Percentiles rank a stretch among this genome's conserved stretches.
These are phyloP conservation scores for Atalantia buxifolia DNA, from an alignment of 345 rosid species.

Conservation along the genomic window DNA sequence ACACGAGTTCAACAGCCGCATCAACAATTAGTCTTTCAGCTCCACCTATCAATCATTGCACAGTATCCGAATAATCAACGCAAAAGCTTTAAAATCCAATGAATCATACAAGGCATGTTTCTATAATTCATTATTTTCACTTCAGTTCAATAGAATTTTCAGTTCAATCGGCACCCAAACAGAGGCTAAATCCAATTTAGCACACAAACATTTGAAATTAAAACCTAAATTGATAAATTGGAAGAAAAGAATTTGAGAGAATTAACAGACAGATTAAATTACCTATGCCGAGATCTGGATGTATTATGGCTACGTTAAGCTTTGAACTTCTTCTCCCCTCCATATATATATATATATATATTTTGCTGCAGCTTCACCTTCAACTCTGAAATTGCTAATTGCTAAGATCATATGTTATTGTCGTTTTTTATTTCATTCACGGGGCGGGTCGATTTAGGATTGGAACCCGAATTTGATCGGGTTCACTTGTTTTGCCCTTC, in stretches of 20 bases:
- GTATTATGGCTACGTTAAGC: conserved; percentile 70
- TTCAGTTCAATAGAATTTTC: not conserved
- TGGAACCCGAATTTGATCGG: not conserved
- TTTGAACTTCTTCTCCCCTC: conserved; percentile 37
- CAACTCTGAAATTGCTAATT: no score
- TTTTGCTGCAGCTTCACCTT: not conserved
- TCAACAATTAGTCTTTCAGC: conserved; percentile 95
- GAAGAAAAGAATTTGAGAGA: not conserved
- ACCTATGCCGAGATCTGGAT: conserved; percentile 95
- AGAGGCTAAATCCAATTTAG: not conserved
- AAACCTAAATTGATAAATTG: not conserved
- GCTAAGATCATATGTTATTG: not conserved
- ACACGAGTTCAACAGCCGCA: conserved; percentile 83
- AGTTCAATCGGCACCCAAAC: not conserved
- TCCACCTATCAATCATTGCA: conserved; percentile 52
- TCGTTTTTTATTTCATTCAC: no score
- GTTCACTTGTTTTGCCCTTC: not conserved
- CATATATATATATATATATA: conserved; percentile 6
- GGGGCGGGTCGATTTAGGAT: not conserved
- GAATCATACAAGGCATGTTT: not conserved
- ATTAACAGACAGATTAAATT: not conserved
- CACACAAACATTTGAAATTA: not conserved
- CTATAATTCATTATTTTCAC: not conserved
- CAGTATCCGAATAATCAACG: not conserved
- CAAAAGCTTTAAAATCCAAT: not conserved